A percentile compares a stretch with the other conserved stretches of the same genome.
phyloP scores from a whole-genome alignment of 208 protist genomes.

The Leishmania mexicana region DNA sequence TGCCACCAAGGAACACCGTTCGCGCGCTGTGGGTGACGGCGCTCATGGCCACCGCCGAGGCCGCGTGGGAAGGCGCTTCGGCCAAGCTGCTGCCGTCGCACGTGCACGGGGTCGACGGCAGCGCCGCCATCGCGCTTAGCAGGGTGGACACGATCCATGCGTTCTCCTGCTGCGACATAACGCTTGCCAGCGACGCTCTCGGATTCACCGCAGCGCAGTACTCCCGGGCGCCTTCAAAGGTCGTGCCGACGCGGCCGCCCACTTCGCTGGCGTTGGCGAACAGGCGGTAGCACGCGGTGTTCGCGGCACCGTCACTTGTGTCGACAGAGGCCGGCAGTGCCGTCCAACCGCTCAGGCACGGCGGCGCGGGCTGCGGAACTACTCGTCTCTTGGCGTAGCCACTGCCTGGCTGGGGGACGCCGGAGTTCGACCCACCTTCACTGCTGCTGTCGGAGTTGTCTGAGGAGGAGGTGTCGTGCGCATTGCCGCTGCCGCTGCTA shows the following conservation, averaged over 20 bases:
- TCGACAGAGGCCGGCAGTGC: slow-evolving; percentile 31
- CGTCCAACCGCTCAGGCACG: slow-evolving; percentile 55
- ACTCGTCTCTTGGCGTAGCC: slow-evolving; percentile 28
- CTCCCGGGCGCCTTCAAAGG: slow-evolving; percentile 30
- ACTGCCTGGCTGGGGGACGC: not conserved
- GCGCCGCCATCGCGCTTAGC: slow-evolving; percentile 9
- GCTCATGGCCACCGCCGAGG: no score
- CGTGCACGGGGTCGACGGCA: no score
- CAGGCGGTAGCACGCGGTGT: slow-evolving; percentile 56
- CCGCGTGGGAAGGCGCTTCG: no score
- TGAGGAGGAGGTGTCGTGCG: not conserved
- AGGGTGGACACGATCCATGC: slow-evolving; percentile 41
- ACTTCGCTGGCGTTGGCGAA: slow-evolving; percentile 35
- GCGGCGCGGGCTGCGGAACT: slow-evolving; percentile 38
- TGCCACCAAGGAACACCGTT: slow-evolving; percentile 54
- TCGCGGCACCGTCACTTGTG: slow-evolving; percentile 21
- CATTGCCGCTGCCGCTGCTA: no score
- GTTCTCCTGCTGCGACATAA: slow-evolving; percentile 47
- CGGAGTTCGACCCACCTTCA: not conserved
- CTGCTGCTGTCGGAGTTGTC: not conserved
- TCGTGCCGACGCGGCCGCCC: slow-evolving; percentile 36
- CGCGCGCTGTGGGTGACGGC: slow-evolving; percentile 3
- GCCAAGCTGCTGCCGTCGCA: not conserved
- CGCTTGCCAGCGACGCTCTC: slow-evolving; percentile 47
- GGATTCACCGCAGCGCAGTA: slow-evolving; percentile 50